These are phyloP conservation scores for Ballota nigra DNA, from an alignment of 257 asterid species.

Conservation along the genomic window DNA sequence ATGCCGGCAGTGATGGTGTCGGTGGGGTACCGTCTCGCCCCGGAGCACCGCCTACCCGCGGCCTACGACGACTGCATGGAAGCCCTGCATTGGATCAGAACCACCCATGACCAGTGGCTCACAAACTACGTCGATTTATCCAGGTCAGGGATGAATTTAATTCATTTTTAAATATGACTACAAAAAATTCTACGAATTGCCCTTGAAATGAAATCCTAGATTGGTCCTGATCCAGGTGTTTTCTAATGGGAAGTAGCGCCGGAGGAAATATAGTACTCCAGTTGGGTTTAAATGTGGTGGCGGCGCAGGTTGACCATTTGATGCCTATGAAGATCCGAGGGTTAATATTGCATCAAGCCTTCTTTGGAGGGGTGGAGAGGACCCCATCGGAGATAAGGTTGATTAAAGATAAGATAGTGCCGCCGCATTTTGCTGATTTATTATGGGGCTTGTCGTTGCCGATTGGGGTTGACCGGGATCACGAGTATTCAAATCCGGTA, in stretches of 20 bases:
- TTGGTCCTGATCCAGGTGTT: no score
- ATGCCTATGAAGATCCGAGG: slow-evolving; percentile 27
- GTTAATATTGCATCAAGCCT: slow-evolving; percentile 31
- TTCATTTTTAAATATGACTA: no score
- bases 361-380: slow-evolving; percentile 45
- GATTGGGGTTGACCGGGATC: slow-evolving; percentile 40
- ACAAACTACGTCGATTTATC: slow-evolving; percentile 40
- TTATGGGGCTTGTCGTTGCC: slow-evolving; percentile 46
- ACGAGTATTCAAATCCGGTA: slow-evolving; percentile 37
- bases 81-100: slow-evolving; percentile 38
- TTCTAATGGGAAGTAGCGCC: slow-evolving; percentile 52
- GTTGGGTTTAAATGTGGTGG: slow-evolving; percentile 25
- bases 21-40: slow-evolving; percentile 50
- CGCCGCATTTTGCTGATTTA: slow-evolving; percentile 21
- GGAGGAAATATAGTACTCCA: slow-evolving; percentile 50
- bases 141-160: not conserved
- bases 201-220: no score
- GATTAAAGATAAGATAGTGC: slow-evolving; percentile 17
- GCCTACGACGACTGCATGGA: slow-evolving; percentile 54
- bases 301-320: slow-evolving; percentile 1
- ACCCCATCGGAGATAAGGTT: slow-evolving; percentile 40
- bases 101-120: slow-evolving; percentile 39
- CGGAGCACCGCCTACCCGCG: slow-evolving; percentile 56
- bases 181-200: no score
- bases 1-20: slow-evolving; percentile 46